These are phyloP conservation scores for Podospora comata DNA, from an alignment of 495 filamentous ascomycete genomes.

Conservation along the genomic window DNA sequence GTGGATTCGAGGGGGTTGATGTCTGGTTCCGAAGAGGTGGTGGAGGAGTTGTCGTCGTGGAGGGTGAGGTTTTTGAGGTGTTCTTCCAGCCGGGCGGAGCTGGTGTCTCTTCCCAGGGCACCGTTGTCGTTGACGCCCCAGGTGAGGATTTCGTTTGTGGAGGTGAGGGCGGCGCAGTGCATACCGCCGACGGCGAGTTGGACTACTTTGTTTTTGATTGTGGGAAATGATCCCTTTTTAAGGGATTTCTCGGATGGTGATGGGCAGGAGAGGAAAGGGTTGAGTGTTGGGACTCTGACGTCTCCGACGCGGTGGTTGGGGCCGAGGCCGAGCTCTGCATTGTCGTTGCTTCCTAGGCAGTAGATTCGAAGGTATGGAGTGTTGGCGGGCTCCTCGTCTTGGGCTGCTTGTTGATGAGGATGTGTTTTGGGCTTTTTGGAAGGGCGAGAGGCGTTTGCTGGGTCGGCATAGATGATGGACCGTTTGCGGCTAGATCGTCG, in stretches of 20 bases:
- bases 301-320: background rate
- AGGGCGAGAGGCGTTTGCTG: background rate
- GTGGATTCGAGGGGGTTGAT: no score
- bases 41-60: background rate
- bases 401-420: background rate
- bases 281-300: background rate
- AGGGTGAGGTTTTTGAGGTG: background rate
- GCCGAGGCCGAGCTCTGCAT: slow-evolving; percentile 9
- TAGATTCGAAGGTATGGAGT: background rate
- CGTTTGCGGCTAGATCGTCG: background rate
- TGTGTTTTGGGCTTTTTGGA: background rate
- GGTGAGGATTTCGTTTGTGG: background rate
- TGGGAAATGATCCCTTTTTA: background rate
- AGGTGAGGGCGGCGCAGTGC: background rate
- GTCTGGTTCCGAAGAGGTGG: no score
- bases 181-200: slow-evolving; percentile 1
- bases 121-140: slow-evolving; percentile 9
- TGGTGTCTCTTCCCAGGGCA: slow-evolving; percentile 6
- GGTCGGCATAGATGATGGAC: background rate
- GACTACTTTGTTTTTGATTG: background rate
- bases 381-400: background rate
- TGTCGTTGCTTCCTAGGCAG: slow-evolving; percentile 2
- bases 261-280: background rate
- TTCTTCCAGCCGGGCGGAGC: background rate
- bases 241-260: background rate